Conservation (phyloP, 208 protist species). For the Wallacemonas sp. region DNA sequence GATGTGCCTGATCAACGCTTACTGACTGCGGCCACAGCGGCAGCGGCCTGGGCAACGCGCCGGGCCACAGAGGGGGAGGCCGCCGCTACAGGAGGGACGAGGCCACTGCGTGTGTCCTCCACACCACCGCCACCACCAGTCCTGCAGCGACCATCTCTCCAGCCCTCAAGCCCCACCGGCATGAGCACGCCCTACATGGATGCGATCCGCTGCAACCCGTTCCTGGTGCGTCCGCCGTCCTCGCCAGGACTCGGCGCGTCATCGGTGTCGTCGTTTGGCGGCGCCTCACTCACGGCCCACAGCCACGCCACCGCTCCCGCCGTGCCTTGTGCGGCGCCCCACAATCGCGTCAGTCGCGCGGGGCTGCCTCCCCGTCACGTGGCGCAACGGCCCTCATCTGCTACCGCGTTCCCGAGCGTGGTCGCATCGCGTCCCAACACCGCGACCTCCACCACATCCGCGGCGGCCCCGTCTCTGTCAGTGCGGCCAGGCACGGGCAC, state of each 20-base stretch:
- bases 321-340: background rate
- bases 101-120: too few relatives aligned
- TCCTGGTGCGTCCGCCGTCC: background rate
- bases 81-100: too few relatives aligned
- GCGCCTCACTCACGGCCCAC: background rate
- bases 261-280: background rate
- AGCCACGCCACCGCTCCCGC: background rate
- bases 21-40: too few relatives aligned
- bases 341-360: background rate
- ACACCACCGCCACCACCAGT: too few relatives aligned
- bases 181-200: background rate
- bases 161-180: background rate
- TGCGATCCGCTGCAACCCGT: conserved; percentile 4
- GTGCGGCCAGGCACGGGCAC: background rate
- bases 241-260: background rate
- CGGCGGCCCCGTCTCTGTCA: background rate
- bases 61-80: too few relatives aligned
- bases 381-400: background rate
- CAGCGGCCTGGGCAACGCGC: too few relatives aligned
- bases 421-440: background rate
- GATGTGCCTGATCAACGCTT: too few relatives aligned
- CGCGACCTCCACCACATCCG: background rate
- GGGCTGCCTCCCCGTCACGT: background rate
- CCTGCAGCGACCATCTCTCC: too few relatives aligned
- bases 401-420: background rate